phyloP scores from a whole-genome alignment of 164 flowering plant genomes.

The Aristolochia californica region DNA sequence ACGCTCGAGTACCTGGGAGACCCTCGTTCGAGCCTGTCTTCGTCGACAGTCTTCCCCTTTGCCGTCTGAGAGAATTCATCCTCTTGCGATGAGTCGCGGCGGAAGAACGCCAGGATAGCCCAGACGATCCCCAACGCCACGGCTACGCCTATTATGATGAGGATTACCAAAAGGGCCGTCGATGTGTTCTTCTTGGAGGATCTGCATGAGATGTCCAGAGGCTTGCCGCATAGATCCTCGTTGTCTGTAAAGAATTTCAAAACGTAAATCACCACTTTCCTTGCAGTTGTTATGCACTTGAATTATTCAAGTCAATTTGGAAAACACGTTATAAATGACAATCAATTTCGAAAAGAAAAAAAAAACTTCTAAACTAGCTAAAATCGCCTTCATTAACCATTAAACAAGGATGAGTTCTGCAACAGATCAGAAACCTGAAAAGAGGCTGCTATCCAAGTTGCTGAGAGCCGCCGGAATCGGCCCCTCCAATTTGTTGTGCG shows the following conservation, averaged over 20 bases:
- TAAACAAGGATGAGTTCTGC: neutral
- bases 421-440: constrained; percentile 13
- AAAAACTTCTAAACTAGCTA: no score
- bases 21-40: constrained; percentile 2
- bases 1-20: neutral
- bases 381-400: neutral
- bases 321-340: no score
- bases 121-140: constrained; percentile 13
- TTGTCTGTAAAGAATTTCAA: constrained; percentile 31
- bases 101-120: constrained; percentile 12
- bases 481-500: constrained; percentile 40
- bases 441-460: constrained; percentile 21
- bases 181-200: neutral
- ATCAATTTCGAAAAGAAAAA: no score
- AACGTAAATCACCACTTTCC: neutral
- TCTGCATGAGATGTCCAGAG: constrained; percentile 16
- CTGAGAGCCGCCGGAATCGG: constrained; percentile 20
- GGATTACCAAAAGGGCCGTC: constrained; percentile 2
- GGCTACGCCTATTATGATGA: constrained; percentile 11
- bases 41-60: constrained; percentile 6
- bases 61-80: neutral
- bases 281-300: neutral
- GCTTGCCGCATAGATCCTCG: constrained; percentile 40
- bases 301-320: neutral
- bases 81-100: neutral